A percentile compares a stretch with the other conserved stretches of the same genome.
Conservation (phyloP, 1,284 basidiomycete genomes). For the Sutorius eximius region DNA sequence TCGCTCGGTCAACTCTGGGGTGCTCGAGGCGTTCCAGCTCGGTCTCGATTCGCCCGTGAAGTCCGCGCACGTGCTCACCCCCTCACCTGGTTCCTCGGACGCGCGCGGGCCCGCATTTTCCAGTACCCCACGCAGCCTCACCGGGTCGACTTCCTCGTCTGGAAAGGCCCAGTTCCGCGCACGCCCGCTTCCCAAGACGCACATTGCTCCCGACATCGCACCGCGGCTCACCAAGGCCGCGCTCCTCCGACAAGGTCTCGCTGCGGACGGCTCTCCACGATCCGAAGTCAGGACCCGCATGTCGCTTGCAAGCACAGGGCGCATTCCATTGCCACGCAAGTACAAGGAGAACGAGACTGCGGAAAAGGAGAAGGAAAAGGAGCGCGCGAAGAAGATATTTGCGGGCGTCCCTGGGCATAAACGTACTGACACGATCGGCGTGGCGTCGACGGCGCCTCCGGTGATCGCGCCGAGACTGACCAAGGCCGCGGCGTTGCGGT, state of each 20-base stretch:
- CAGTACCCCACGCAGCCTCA: constrained; percentile 19
- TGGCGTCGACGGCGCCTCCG: constrained; percentile 75
- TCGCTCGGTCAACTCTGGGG: constrained; percentile 47
- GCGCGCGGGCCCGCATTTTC: constrained; percentile 23
- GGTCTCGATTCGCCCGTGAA: constrained; percentile 42
- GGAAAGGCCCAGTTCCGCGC: constrained; percentile 65
- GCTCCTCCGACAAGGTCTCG: constrained; percentile 64
- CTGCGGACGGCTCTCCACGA: constrained; percentile 34
- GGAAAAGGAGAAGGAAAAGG: constrained; percentile 54
- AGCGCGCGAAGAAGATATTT: constrained; percentile 61
- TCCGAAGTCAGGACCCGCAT: constrained; percentile 27
- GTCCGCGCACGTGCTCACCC: constrained; percentile 44
- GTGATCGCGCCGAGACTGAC: constrained; percentile 71
- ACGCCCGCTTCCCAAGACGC: constrained; percentile 65
- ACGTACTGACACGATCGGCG: constrained; percentile 59
- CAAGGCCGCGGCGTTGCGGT: constrained; percentile 64
- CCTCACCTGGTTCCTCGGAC: constrained; percentile 40
- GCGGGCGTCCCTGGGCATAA: constrained; percentile 78
- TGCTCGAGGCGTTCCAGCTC: constrained; percentile 46
- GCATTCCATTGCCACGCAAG: constrained; percentile 29
- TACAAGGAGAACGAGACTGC: constrained; percentile 26
- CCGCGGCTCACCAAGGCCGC: constrained; percentile 80
- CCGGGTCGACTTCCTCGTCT: constrained; percentile 30
- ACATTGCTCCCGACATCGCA: constrained; percentile 61
- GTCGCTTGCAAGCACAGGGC: constrained; percentile 35